Evolutionary conservation across 805 yeast species (phyloP).

Genomic region (Yueomyces sinensis): DNA sequence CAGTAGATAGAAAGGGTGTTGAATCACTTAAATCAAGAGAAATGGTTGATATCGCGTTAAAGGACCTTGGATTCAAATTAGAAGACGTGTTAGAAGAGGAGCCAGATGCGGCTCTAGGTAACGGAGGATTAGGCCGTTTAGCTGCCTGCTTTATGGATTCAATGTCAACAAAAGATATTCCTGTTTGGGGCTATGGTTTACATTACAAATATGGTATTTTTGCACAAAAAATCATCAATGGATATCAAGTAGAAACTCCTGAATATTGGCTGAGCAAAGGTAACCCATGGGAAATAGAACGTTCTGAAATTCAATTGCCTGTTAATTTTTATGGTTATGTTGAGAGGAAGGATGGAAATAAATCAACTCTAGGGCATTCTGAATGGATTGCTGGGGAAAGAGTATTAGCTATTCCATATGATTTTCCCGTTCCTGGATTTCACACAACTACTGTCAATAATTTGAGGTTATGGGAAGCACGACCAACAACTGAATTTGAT

Average conservation of each 20-base stretch:
- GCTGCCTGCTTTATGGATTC: slow-evolving; percentile 94
- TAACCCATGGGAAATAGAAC: slow-evolving; percentile 89
- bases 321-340: slow-evolving; percentile 83
- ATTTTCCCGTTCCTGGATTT: slow-evolving; percentile 87
- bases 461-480: slow-evolving; percentile 79
- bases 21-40: slow-evolving; percentile 28
- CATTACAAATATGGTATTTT: slow-evolving; percentile 91
- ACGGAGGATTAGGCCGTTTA: slow-evolving; percentile 88
- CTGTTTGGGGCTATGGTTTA: slow-evolving; percentile 95
- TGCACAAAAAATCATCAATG: slow-evolving; percentile 78
- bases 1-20: slow-evolving; percentile 29
- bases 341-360: slow-evolving; percentile 37
- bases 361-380: slow-evolving; percentile 39
- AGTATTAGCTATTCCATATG: slow-evolving; percentile 80
- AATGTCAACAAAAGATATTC: slow-evolving; percentile 68
- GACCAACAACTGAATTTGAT: slow-evolving; percentile 85
- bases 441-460: slow-evolving; percentile 74
- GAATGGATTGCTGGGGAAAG: slow-evolving; percentile 87
- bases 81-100: slow-evolving; percentile 79
- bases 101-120: slow-evolving; percentile 91
- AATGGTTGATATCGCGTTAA: slow-evolving; percentile 39
- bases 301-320: slow-evolving; percentile 78
- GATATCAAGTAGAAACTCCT: slow-evolving; percentile 89
- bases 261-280: slow-evolving; percentile 86
- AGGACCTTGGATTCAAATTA: slow-evolving; percentile 71